These are phyloP conservation scores for Przewalskia tangutica DNA, from an alignment of 257 asterid genomes.

Conservation along the genomic window DNA sequence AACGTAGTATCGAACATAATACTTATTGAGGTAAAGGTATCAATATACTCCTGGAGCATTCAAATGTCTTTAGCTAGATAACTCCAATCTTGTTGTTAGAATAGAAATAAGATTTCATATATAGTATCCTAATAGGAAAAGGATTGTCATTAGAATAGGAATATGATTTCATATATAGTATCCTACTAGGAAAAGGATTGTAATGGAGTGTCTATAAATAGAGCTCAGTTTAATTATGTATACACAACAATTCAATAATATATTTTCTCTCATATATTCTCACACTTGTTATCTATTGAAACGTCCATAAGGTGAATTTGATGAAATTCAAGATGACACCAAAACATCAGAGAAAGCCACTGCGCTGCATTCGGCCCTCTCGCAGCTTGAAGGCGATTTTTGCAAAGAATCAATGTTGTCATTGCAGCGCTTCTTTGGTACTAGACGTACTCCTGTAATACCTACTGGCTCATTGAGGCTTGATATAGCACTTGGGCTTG, in stretches of 20 bases:
- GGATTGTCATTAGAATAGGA: too few species aligned
- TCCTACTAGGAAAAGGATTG: too few species aligned
- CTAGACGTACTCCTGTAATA: conserved; percentile 69
- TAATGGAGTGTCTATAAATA: too few species aligned
- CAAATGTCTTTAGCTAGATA: neutral
- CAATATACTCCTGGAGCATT: neutral
- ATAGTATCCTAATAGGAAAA: too few species aligned
- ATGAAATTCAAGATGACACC: conserved; percentile 46
- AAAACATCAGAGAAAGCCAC: conserved; percentile 53
- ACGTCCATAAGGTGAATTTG: conserved; percentile 45
- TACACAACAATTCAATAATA: too few species aligned
- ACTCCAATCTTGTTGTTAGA: neutral
- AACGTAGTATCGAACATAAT: neutral
- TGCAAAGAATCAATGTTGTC: conserved; percentile 82
- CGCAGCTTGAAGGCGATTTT: conserved; percentile 59
- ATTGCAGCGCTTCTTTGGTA: conserved; percentile 70
- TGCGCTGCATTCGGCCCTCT: conserved; percentile 67
- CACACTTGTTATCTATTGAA: conserved; percentile 36
- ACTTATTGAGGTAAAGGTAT: neutral
- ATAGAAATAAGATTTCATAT: too few species aligned
- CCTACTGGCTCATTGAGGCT: conserved; percentile 87
- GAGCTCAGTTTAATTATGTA: too few species aligned
- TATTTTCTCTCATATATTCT: too few species aligned
- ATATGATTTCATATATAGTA: too few species aligned
- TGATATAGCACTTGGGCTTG: conserved; percentile 88